These are phyloP conservation scores for Scalesia atractyloides DNA, from an alignment of 129 eudicot species.

Conservation along the genomic window DNA sequence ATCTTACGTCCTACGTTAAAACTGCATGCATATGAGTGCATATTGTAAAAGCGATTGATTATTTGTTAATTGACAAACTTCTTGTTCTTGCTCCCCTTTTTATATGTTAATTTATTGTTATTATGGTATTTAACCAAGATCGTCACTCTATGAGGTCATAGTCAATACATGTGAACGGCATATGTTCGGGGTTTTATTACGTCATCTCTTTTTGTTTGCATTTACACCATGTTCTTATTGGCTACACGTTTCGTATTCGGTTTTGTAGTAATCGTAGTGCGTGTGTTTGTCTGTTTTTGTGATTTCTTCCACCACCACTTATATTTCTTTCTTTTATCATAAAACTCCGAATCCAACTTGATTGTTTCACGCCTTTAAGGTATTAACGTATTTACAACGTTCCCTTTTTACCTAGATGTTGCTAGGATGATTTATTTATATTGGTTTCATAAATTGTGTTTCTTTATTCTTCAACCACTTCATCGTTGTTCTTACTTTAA, in stretches of 20 bases:
- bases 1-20: background rate
- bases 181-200: background rate
- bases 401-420: too few species aligned
- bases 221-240: background rate
- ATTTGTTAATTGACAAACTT: background rate
- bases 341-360: background rate
- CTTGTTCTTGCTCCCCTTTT: constrained; percentile 15
- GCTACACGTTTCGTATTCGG: background rate
- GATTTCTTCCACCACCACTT: background rate
- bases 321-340: constrained; percentile 5
- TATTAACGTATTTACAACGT: too few species aligned
- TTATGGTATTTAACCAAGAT: background rate
- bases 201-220: background rate
- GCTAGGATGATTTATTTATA: too few species aligned
- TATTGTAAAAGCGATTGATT: background rate
- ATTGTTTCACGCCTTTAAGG: too few species aligned
- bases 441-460: too few species aligned
- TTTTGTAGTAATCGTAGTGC: background rate
- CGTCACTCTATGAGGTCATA: background rate
- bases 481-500: too few species aligned
- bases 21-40: background rate
- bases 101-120: constrained; percentile 4
- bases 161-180: background rate
- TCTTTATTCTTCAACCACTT: too few species aligned
- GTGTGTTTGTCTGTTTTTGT: background rate